phyloP scores from a whole-genome alignment of 2,329 filamentous ascomycete species.

The Truncatella angustata region DNA sequence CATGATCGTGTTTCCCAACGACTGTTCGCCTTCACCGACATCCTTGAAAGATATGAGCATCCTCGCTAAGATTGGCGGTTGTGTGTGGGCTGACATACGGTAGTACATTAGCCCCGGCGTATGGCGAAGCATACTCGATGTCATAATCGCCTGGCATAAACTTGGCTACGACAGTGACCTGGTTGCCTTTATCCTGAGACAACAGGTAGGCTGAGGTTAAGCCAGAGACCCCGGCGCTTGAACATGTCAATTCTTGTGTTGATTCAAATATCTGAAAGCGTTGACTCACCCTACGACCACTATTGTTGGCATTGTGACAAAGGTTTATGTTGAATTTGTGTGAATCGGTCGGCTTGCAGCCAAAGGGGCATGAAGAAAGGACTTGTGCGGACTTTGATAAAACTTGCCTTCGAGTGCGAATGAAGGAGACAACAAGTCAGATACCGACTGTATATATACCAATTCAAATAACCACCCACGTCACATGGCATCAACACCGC shows the following conservation, averaged over 20 bases:
- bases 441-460: not conserved
- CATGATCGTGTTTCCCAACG: slow-evolving; percentile 29
- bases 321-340: too few relatives aligned
- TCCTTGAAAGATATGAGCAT: slow-evolving; percentile 17
- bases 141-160: slow-evolving; percentile 95
- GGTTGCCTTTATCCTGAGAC: slow-evolving; percentile 28
- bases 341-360: too few relatives aligned
- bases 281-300: slow-evolving; percentile 13
- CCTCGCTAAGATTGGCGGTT: too few relatives aligned
- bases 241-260: slow-evolving; percentile 14
- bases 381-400: too few relatives aligned
- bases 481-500: not conserved
- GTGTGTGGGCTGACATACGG: slow-evolving; percentile 24
- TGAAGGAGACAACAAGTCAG: not conserved
- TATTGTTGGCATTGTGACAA: slow-evolving; percentile 14
- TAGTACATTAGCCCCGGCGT: slow-evolving; percentile 30
- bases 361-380: too few relatives aligned
- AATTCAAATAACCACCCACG: not conserved
- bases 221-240: slow-evolving; percentile 30
- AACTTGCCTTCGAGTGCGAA: not conserved
- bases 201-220: slow-evolving; percentile 31
- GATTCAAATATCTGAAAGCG: not conserved
- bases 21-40: slow-evolving; percentile 25
- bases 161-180: slow-evolving; percentile 72
- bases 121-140: slow-evolving; percentile 75